These are phyloP conservation scores for Gynochthodes officinalis DNA, from an alignment of 257 asterid genomes.

Conservation along the genomic window DNA sequence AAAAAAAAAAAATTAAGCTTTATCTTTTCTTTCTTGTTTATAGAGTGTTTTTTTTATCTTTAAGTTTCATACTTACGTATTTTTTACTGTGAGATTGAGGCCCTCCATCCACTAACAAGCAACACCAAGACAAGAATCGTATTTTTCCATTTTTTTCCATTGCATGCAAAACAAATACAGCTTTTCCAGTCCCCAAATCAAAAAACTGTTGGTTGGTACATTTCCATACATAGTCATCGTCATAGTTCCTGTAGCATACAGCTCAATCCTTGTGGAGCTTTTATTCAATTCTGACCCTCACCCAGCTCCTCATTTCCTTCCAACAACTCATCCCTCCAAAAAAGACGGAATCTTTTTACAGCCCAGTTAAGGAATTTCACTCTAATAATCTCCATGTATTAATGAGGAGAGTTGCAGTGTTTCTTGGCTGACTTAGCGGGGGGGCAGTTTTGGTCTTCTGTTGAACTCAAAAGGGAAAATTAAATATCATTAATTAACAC, in stretches of 20 bases:
- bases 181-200: constrained; percentile 18
- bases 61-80: neutral
- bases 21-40: constrained; percentile 26
- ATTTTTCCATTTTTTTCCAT: constrained; percentile 24
- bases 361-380: neutral
- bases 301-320: neutral
- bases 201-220: neutral
- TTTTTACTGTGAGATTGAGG: constrained; percentile 23
- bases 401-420: constrained; percentile 4
- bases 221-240: neutral
- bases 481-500: no score
- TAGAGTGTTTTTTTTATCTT: neutral
- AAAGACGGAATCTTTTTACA: neutral
- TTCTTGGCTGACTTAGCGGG: no score
- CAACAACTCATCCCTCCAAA: neutral
- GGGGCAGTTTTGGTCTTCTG: no score
- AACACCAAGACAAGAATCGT: constrained; percentile 38
- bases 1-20: no score
- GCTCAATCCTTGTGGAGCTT: neutral
- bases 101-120: constrained; percentile 42
- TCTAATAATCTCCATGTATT: neutral
- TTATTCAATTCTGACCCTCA: neutral
- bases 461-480: no score
- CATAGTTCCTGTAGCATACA: neutral
- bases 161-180: constrained; percentile 41